These are phyloP conservation scores for Nicotiana paniculata DNA, from an alignment of 257 asterid genomes.

Conservation along the genomic window DNA sequence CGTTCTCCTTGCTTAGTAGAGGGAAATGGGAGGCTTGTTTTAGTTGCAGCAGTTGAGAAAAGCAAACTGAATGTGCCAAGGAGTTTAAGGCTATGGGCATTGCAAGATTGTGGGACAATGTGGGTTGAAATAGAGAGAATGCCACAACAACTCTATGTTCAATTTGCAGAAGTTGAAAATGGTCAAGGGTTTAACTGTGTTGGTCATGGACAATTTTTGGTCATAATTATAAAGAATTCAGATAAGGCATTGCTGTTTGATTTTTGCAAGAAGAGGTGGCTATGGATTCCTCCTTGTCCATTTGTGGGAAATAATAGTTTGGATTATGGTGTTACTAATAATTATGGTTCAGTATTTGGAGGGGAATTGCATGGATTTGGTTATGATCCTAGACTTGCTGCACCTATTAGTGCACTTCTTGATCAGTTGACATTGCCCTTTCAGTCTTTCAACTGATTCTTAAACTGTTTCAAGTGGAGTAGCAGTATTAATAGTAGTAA, in stretches of 20 bases:
- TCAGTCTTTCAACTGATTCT: slow-evolving; percentile 34
- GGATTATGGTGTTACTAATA: neutral
- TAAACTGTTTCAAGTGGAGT: slow-evolving; percentile 3
- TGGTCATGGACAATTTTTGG: slow-evolving; percentile 61
- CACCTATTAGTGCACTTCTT: slow-evolving; percentile 72
- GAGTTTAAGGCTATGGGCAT: slow-evolving; percentile 70
- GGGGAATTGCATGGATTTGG: slow-evolving; percentile 71
- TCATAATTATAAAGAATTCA: slow-evolving; percentile 42
- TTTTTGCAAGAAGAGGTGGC: slow-evolving; percentile 53
- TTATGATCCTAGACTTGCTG: slow-evolving; percentile 60
- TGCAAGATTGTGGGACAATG: slow-evolving; percentile 53
- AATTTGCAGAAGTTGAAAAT: slow-evolving; percentile 62
- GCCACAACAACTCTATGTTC: slow-evolving; percentile 81
- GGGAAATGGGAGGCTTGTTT: slow-evolving; percentile 42
- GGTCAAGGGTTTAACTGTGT: slow-evolving; percentile 69
- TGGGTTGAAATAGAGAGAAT: slow-evolving; percentile 93
- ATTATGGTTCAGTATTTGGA: slow-evolving; percentile 12
- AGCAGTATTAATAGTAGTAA: neutral
- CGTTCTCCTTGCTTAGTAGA: slow-evolving; percentile 75
- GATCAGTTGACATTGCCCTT: slow-evolving; percentile 77
- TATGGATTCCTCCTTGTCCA: slow-evolving; percentile 84
- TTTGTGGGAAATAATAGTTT: neutral
- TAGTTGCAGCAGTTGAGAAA: slow-evolving; percentile 89
- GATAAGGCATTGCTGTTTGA: slow-evolving; percentile 61
- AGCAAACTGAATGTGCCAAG: slow-evolving; percentile 89